Evolutionary conservation across 2,329 filamentous ascomycete genomes (phyloP).

Genomic region (Ceratocystis smalleyi): DNA sequence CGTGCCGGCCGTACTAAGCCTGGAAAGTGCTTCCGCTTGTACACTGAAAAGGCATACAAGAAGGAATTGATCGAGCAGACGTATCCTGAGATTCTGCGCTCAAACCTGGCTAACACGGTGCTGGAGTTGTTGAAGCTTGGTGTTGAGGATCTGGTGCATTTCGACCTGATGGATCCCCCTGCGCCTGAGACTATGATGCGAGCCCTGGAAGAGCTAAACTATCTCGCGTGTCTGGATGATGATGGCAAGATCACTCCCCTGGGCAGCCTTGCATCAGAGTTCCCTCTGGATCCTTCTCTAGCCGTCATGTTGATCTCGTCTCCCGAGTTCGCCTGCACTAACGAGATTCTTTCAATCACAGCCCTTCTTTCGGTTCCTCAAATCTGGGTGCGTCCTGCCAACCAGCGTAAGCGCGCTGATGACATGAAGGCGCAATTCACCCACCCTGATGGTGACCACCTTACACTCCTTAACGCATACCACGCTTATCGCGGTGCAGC

Average conservation of each 20-base stretch:
- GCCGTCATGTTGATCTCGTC: constrained; percentile 97
- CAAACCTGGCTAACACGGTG: constrained; percentile 87
- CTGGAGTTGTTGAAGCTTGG: constrained; percentile 95
- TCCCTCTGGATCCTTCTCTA: constrained; percentile 81
- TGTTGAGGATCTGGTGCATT: constrained; percentile 88
- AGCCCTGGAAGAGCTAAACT: constrained; percentile 92
- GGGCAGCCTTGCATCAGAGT: constrained; percentile 79
- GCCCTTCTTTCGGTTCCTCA: constrained; percentile 88
- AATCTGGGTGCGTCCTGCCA: constrained; percentile 76
- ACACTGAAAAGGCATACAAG: constrained; percentile 92
- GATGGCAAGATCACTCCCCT: constrained; percentile 83
- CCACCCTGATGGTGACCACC: constrained; percentile 83
- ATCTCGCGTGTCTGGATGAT: constrained; percentile 88
- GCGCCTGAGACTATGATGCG: constrained; percentile 98
- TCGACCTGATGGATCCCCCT: constrained; percentile 96
- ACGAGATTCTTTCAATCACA: constrained; percentile 91
- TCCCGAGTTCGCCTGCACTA: constrained; percentile 96
- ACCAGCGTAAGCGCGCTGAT: constrained; percentile 76
- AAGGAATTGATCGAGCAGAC: constrained; percentile 96
- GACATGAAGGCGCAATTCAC: constrained; percentile 94
- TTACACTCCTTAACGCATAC: constrained; percentile 93
- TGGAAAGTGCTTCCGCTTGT: constrained; percentile 94
- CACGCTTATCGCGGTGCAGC: constrained; percentile 77
- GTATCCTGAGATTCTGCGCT: constrained; percentile 86
- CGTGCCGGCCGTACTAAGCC: constrained; percentile 97